Percentiles rank a stretch among this genome's conserved stretches.
Evolutionary conservation across 257 asterid genomes (phyloP).

Genomic region (Leptodermis oblonga): DNA sequence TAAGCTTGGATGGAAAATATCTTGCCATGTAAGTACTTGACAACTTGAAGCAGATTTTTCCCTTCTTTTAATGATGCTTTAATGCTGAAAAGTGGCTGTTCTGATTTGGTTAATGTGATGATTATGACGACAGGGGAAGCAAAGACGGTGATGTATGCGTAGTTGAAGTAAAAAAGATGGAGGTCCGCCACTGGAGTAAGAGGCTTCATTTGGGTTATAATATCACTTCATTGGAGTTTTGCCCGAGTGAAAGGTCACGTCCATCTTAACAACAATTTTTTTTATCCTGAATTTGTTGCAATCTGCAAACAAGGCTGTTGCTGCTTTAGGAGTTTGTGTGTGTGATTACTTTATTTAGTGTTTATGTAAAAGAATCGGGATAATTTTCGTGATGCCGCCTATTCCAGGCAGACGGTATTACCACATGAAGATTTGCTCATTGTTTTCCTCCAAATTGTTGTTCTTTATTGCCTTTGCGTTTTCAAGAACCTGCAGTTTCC

Average conservation of each 20-base stretch:
- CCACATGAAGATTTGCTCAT: no score
- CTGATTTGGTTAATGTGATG: slow-evolving; percentile 6
- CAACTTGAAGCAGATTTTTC: slow-evolving; percentile 1
- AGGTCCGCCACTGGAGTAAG: slow-evolving; percentile 72
- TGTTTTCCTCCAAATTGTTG: no score
- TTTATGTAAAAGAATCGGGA: no score
- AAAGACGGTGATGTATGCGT: slow-evolving; percentile 93
- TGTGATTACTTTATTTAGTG: no score
- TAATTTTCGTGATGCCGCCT: not conserved
- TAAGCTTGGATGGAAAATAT: slow-evolving; percentile 92
- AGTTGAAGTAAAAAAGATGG: slow-evolving; percentile 84
- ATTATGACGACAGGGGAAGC: slow-evolving; percentile 59
- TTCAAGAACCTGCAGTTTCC: not conserved
- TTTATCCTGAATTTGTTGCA: not conserved
- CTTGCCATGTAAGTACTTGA: slow-evolving; percentile 73
- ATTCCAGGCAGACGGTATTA: not conserved
- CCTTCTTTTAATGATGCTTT: not conserved
- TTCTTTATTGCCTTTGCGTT: no score
- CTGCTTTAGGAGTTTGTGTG: not conserved
- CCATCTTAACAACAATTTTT: not conserved
- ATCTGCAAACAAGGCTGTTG: not conserved
- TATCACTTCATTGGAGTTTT: slow-evolving; percentile 70
- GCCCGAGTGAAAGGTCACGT: slow-evolving; percentile 85
- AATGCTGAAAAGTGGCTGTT: not conserved
- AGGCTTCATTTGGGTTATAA: slow-evolving; percentile 83